These are phyloP conservation scores for Mortierella sp. DNA, from an alignment of 371 early-diverging fungal species.

Conservation along the genomic window DNA sequence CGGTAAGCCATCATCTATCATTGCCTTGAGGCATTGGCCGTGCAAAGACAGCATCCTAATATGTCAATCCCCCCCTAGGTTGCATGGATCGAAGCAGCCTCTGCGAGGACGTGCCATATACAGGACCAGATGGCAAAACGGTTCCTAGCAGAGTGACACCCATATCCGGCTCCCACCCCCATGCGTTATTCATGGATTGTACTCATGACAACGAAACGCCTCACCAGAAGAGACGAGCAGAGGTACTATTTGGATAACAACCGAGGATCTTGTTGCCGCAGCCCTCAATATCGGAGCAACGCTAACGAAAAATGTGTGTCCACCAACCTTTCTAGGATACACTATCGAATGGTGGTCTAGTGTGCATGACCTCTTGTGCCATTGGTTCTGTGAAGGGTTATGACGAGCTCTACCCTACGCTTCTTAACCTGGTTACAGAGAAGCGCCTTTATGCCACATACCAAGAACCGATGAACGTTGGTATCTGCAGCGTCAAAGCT, in stretches of 20 bases:
- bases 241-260: slow-evolving; percentile 14
- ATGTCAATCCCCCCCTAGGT: slow-evolving; percentile 30
- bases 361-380: slow-evolving; percentile 91
- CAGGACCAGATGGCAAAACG: slow-evolving; percentile 25
- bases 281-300: background rate
- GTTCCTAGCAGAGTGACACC: slow-evolving; percentile 49
- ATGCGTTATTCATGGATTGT: slow-evolving; percentile 97
- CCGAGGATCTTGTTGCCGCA: no score
- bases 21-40: background rate
- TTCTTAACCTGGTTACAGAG: slow-evolving; percentile 91
- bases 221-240: slow-evolving; percentile 84
- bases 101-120: slow-evolving; percentile 34
- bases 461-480: slow-evolving; percentile 61
- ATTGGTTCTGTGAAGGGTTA: slow-evolving; percentile 96
- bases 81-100: slow-evolving; percentile 45
- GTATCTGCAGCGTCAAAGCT: slow-evolving; percentile 79
- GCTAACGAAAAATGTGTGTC: no score
- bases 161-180: slow-evolving; percentile 69
- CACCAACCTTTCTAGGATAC: slow-evolving; percentile 75
- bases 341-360: slow-evolving; percentile 90
- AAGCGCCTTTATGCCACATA: slow-evolving; percentile 74
- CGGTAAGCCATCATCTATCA: slow-evolving; percentile 55
- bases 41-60: background rate
- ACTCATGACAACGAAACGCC: slow-evolving; percentile 99
- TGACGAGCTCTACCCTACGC: slow-evolving; percentile 90